Percentiles rank a stretch among this genome's conserved stretches.
Evolutionary conservation across 78 protist genomes (phyloP).

Genomic region (Monocercomonoides exilis): DNA sequence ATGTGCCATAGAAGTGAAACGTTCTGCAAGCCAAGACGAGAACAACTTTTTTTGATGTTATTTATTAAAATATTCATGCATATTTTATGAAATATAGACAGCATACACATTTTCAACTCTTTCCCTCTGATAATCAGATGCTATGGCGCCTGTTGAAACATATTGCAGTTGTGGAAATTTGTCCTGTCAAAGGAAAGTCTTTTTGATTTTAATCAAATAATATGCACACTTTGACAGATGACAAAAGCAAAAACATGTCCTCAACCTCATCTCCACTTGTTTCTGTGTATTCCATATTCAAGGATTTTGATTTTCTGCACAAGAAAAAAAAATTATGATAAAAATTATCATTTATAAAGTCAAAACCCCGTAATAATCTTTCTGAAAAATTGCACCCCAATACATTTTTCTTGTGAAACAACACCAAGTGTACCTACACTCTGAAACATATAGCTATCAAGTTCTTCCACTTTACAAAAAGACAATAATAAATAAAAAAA

Average conservation of each 20-base stretch:
- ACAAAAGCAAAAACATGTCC: slow-evolving; percentile 6
- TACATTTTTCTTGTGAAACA: not conserved
- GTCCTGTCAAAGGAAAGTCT: not conserved
- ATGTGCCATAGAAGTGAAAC: not conserved
- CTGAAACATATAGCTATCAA: slow-evolving; percentile 16
- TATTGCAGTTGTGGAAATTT: slow-evolving; percentile 1
- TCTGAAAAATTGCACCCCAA: not conserved
- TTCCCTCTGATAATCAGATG: slow-evolving; percentile 13
- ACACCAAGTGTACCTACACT: not conserved
- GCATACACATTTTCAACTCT: slow-evolving; percentile 18
- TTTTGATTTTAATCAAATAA: not conserved
- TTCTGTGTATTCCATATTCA: not conserved
- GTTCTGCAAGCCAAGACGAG: not conserved
- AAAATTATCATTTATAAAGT: not conserved
- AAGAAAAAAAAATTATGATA: not conserved
- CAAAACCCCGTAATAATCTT: not conserved
- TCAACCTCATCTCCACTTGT: slow-evolving; percentile 25
- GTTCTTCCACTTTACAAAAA: not conserved
- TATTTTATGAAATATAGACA: too few species aligned
- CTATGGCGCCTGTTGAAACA: slow-evolving; percentile 24
- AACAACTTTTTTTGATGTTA: not conserved
- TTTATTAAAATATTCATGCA: too few species aligned
- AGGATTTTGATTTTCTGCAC: not conserved
- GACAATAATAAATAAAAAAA: not conserved
- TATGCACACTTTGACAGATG: not conserved